These are phyloP conservation scores for Trichoderma pleuroti DNA, from an alignment of 2,329 filamentous ascomycete genomes.

Conservation along the genomic window DNA sequence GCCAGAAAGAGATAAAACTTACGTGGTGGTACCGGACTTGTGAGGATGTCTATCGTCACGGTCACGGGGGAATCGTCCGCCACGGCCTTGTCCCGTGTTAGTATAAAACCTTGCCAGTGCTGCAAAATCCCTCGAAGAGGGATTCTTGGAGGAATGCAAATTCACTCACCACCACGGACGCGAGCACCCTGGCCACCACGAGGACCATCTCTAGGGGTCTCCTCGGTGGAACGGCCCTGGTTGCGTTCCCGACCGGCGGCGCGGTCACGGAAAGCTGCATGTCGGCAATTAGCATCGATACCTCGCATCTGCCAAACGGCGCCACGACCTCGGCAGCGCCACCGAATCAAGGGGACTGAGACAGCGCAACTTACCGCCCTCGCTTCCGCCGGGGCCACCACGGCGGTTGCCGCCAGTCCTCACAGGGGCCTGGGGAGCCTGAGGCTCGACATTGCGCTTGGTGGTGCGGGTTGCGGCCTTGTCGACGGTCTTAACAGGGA, in stretches of 20 bases:
- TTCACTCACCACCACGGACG: slow-evolving; percentile 52
- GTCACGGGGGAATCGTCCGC: slow-evolving; percentile 50
- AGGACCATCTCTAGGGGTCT: slow-evolving; percentile 53
- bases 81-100: slow-evolving; percentile 44
- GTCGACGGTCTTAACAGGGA: slow-evolving; percentile 84
- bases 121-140: neutral
- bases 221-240: slow-evolving; percentile 74
- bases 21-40: slow-evolving; percentile 42
- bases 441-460: slow-evolving; percentile 83
- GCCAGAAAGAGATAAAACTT: slow-evolving; percentile 29
- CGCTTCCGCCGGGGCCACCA: slow-evolving; percentile 68
- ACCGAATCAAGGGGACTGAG: neutral
- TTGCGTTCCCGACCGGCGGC: slow-evolving; percentile 78
- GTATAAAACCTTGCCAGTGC: neutral
- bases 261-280: slow-evolving; percentile 82
- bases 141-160: neutral
- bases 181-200: slow-evolving; percentile 63
- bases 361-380: slow-evolving; percentile 66
- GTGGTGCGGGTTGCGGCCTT: slow-evolving; percentile 69
- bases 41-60: slow-evolving; percentile 56
- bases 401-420: slow-evolving; percentile 43
- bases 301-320: neutral
- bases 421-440: slow-evolving; percentile 62
- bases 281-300: slow-evolving; percentile 14
- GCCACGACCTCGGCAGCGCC: neutral